Evolutionary conservation across 192 early-diverging fungal genomes (phyloP).

Genomic region (Phlyctochytrium planicorne): DNA sequence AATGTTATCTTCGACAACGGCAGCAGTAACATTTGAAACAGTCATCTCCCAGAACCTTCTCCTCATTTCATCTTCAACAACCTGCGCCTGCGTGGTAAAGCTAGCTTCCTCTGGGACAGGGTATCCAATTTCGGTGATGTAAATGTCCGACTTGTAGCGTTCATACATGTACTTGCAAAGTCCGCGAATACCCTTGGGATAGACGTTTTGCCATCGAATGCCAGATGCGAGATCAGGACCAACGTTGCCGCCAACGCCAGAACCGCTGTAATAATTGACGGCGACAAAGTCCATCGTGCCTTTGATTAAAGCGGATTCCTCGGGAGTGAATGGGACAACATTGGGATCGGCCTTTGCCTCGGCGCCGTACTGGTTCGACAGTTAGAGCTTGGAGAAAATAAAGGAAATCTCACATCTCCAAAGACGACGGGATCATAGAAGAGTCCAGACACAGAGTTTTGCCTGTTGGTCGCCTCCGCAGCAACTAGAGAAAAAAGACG

Average conservation of each 20-base stretch:
- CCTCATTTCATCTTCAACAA: neutral
- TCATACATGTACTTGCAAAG: conserved; percentile 17
- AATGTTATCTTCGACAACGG: neutral
- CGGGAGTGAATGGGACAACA: neutral
- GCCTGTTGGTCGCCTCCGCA: neutral
- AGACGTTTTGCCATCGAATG: conserved; percentile 14
- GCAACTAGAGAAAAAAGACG: neutral
- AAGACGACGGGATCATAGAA: neutral
- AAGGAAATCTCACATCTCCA: neutral
- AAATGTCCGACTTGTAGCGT: conserved; percentile 18
- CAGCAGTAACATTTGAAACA: neutral
- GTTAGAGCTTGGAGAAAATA: no score
- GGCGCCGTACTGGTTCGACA: neutral
- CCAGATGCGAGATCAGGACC: neutral
- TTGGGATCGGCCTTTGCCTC: neutral
- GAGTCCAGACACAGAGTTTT: neutral
- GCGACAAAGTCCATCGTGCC: neutral
- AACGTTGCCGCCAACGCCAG: neutral
- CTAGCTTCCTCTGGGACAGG: neutral
- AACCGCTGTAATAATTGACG: conserved; percentile 40
- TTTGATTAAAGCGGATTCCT: neutral
- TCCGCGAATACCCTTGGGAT: conserved; percentile 6
- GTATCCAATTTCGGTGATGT: conserved; percentile 24
- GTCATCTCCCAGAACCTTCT: neutral
- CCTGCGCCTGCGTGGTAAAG: neutral